A percentile compares a stretch with the other conserved stretches of the same genome.
Conservation (phyloP, 257 asterid species). For the Solanum phureja region DNA sequence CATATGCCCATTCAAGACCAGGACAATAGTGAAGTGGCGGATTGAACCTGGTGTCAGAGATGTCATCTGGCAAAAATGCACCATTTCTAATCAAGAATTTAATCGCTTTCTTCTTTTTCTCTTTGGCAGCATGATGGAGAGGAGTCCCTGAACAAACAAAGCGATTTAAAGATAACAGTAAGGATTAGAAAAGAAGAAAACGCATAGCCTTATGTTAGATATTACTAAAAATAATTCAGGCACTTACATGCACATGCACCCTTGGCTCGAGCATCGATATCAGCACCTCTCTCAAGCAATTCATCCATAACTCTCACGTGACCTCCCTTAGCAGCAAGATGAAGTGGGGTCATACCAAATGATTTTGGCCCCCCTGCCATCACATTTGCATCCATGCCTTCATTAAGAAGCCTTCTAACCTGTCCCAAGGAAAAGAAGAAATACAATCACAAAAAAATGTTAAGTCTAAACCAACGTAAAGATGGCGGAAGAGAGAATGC, state of each 20-base stretch:
- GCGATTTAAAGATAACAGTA: neutral
- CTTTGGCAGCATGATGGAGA: constrained; percentile 95
- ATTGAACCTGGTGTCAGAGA: constrained; percentile 85
- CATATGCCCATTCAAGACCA: constrained; percentile 98
- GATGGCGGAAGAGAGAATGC: neutral
- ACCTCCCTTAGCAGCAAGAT: constrained; percentile 98
- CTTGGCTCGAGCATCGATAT: constrained; percentile 94
- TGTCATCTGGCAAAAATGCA: constrained; percentile 85
- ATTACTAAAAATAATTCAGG: neutral
- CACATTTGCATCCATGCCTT: constrained; percentile 82
- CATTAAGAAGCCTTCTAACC: constrained; percentile 81
- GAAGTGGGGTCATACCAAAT: constrained; percentile 90
- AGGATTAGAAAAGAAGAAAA: neutral
- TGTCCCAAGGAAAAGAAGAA: constrained; percentile 5
- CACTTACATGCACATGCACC: constrained; percentile 94
- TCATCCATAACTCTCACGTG: constrained; percentile 83
- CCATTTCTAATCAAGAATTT: constrained; percentile 75
- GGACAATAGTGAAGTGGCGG: constrained; percentile 96
- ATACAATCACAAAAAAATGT: neutral
- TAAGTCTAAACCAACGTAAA: neutral
- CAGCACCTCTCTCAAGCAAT: constrained; percentile 81
- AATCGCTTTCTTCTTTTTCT: constrained; percentile 71
- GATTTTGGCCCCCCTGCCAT: constrained; percentile 94
- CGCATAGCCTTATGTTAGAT: neutral
- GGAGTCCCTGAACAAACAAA: constrained; percentile 72